Conservation (phyloP, 139 green algal genomes). For the Micractinium conductrix region DNA sequence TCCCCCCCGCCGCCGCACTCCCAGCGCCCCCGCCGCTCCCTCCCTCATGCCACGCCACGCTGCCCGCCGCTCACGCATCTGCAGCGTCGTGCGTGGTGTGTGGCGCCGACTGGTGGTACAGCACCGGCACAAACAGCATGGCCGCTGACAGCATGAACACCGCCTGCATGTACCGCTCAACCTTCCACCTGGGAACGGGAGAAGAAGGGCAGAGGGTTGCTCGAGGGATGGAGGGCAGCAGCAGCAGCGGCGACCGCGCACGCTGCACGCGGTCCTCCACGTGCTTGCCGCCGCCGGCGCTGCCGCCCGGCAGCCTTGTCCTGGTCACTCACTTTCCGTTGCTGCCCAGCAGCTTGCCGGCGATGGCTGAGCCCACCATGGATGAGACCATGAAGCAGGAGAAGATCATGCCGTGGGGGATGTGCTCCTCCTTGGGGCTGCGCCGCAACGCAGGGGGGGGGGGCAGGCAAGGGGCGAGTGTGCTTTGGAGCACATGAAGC, state of each 20-base stretch:
- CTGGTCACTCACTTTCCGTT: constrained; percentile 37
- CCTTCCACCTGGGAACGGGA: constrained; percentile 36
- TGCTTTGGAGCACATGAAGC: neutral
- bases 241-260: neutral
- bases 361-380: constrained; percentile 87
- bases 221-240: neutral
- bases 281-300: neutral
- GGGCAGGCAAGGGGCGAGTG: neutral
- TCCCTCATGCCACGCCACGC: too few species aligned
- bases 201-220: neutral
- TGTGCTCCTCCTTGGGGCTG: constrained; percentile 80
- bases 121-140: constrained; percentile 69
- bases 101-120: constrained; percentile 33
- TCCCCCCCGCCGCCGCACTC: neutral
- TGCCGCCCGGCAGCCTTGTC: neutral
- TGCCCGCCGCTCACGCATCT: neutral
- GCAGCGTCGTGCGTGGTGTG: neutral
- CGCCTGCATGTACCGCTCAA: constrained; percentile 88
- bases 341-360: constrained; percentile 60
- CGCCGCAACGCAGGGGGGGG: neutral
- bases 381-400: constrained; percentile 94
- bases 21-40: too few species aligned
- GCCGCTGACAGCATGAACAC: constrained; percentile 76
- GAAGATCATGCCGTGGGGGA: constrained; percentile 98
- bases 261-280: neutral